phyloP scores from a whole-genome alignment of 768 basidiomycete genomes.

The Lactifluus volemus region DNA sequence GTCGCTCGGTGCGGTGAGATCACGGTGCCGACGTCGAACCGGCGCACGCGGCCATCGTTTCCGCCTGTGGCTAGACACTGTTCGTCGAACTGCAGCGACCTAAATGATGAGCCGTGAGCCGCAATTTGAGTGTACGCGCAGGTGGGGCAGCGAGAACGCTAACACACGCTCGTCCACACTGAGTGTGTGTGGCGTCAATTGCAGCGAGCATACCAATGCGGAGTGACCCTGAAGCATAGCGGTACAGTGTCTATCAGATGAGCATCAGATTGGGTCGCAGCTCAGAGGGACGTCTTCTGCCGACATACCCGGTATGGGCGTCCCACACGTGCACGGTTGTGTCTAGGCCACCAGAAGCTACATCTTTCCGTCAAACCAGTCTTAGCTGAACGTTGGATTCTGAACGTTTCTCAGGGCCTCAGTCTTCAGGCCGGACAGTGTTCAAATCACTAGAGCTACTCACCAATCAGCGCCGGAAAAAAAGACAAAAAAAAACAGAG shows the following conservation, averaged over 20 bases:
- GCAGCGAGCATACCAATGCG: conserved; percentile 19
- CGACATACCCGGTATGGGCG: conserved; percentile 56
- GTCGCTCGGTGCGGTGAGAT: conserved; percentile 69
- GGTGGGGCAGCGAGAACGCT: conserved; percentile 35
- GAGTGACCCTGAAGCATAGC: conserved; percentile 19
- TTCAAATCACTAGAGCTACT: conserved; percentile 30
- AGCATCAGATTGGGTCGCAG: neutral
- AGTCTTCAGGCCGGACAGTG: too few relatives aligned
- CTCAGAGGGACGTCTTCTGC: neutral
- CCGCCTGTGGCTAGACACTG: conserved; percentile 77
- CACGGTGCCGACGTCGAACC: conserved; percentile 65
- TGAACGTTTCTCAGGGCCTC: too few relatives aligned
- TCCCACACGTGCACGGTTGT: conserved; percentile 99
- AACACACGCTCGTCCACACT: conserved; percentile 84
- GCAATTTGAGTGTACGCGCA: conserved; percentile 47
- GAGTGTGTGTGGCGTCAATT: conserved; percentile 52
- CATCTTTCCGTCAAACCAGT: conserved; percentile 87
- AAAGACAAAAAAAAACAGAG: neutral
- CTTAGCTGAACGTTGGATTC: too few relatives aligned
- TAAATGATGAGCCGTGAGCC: conserved; percentile 87
- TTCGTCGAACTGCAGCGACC: conserved; percentile 78
- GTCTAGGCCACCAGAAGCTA: conserved; percentile 95
- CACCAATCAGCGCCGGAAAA: conserved; percentile 19
- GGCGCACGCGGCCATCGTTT: conserved; percentile 73
- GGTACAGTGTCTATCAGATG: conserved; percentile 11